phyloP scores from a whole-genome alignment of 768 basidiomycete species.

The Rhizopogon rudus region DNA sequence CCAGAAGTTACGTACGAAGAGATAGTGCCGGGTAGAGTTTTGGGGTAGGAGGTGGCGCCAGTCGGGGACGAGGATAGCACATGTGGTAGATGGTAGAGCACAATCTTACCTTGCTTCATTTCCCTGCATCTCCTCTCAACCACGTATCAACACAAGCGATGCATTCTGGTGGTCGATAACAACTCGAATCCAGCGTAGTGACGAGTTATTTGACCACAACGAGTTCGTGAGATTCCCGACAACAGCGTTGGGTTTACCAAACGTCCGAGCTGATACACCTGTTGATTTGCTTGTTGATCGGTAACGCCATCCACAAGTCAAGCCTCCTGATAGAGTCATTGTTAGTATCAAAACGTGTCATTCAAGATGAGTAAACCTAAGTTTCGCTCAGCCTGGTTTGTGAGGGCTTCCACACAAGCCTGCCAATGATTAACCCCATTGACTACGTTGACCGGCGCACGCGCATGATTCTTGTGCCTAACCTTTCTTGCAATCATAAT shows the following conservation, averaged over 20 bases:
- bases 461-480: slow-evolving; percentile 23
- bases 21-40: not conserved
- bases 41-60: too few species aligned
- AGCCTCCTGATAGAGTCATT: not conserved
- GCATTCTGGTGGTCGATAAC: not conserved
- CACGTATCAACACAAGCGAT: not conserved
- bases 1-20: not conserved
- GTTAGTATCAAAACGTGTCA: not conserved
- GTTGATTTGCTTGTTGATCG: not conserved
- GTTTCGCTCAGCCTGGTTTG: slow-evolving; percentile 8
- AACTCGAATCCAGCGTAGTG: slow-evolving; percentile 1
- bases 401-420: slow-evolving; percentile 6
- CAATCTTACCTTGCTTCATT: not conserved
- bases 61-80: too few species aligned
- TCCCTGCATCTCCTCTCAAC: not conserved
- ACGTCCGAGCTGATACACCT: not conserved
- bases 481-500: slow-evolving; percentile 31
- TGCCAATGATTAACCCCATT: not conserved
- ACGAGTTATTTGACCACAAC: not conserved
- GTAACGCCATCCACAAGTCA: not conserved
- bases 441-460: slow-evolving; percentile 1
- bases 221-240: slow-evolving; percentile 1
- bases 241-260: not conserved
- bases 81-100: not conserved
- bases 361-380: not conserved